Evolutionary conservation across 805 yeast species (phyloP).

Genomic region (Metschnikowia drakensbergensis): DNA sequence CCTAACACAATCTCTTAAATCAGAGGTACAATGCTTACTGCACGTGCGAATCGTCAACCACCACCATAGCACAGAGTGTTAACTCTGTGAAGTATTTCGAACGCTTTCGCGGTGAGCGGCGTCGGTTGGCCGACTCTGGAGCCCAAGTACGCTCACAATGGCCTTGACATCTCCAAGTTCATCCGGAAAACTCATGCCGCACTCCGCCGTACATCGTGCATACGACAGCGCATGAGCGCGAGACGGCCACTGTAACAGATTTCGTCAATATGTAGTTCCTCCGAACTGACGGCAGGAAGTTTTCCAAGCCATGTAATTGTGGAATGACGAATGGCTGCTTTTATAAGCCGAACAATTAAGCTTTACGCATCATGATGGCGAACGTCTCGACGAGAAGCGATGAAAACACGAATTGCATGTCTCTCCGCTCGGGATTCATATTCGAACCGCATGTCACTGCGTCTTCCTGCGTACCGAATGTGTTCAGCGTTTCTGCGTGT

Average conservation of each 20-base stretch:
- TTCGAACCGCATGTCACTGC: background rate
- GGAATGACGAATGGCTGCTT: background rate
- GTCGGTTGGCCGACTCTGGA: no score
- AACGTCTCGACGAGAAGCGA: background rate
- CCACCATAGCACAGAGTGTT: background rate
- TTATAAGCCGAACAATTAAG: background rate
- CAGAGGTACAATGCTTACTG: background rate
- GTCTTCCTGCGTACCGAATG: background rate
- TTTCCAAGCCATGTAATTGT: background rate
- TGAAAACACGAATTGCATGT: background rate
- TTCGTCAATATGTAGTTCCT: background rate
- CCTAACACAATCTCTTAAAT: slow-evolving; percentile 1
- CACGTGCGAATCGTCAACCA: background rate
- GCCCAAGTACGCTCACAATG: background rate
- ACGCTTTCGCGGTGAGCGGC: background rate
- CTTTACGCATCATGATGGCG: background rate
- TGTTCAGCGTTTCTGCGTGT: background rate
- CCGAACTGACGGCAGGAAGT: background rate
- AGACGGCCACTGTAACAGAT: background rate
- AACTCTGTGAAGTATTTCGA: background rate
- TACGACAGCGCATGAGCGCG: background rate
- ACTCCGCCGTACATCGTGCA: background rate
- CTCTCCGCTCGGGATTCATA: background rate
- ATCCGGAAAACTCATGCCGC: background rate
- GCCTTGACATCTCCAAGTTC: background rate